These are phyloP conservation scores for Pythium phragmitis DNA, from an alignment of 352 stramenopile genomes.

Conservation along the genomic window DNA sequence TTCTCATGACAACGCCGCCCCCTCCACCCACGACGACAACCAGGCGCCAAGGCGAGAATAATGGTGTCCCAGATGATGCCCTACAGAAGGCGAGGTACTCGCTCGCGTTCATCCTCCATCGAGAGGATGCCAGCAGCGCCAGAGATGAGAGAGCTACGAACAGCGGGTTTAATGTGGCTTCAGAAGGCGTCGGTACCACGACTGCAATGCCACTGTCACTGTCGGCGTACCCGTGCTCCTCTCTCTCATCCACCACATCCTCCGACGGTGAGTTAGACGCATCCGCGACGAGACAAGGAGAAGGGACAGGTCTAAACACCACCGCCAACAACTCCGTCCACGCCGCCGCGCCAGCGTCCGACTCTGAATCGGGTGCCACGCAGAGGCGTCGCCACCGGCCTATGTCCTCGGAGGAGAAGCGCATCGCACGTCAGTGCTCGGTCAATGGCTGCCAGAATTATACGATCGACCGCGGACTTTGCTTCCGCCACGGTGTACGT, in stretches of 20 bases:
- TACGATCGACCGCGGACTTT: conserved; percentile 45
- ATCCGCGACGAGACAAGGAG: too few species aligned
- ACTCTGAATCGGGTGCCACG: neutral
- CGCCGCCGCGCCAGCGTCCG: neutral
- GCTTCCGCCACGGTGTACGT: conserved; percentile 37
- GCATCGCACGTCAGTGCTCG: conserved; percentile 34
- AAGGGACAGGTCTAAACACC: too few species aligned
- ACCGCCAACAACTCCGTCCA: too few species aligned
- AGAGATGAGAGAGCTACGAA: neutral
- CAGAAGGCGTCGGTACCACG: neutral
- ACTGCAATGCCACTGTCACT: neutral
- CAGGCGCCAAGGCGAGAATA: too few species aligned
- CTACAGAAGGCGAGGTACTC: neutral
- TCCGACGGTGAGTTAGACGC: too few species aligned
- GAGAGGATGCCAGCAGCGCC: neutral
- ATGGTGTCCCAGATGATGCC: neutral
- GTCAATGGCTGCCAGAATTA: conserved; percentile 45
- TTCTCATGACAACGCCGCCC: neutral
- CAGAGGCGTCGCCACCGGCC: neutral
- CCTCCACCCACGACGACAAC: neutral
- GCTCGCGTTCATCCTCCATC: neutral
- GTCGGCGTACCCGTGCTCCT: neutral
- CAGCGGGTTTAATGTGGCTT: neutral
- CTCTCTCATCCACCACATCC: too few species aligned
- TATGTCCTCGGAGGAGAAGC: conserved; percentile 31